A percentile compares a stretch with the other conserved stretches of the same genome.
Evolutionary conservation across 2,329 filamentous ascomycete species (phyloP).

Genomic region (Beauveria australis): DNA sequence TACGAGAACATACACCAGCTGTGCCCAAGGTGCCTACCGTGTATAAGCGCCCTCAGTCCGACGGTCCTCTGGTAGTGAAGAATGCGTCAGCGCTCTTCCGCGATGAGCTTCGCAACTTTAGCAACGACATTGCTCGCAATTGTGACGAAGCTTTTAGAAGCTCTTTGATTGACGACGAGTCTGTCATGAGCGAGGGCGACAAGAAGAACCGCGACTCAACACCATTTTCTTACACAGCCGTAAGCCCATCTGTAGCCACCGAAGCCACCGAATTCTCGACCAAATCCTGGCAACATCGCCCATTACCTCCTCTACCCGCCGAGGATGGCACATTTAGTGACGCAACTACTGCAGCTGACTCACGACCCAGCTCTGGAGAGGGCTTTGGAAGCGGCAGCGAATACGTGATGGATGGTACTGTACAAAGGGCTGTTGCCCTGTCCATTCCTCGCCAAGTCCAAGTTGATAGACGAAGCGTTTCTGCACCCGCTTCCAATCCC

Average conservation of each 20-base stretch:
- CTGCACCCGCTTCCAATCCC: constrained; percentile 41
- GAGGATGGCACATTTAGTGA: constrained; percentile 17
- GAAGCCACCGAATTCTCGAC: constrained; percentile 22
- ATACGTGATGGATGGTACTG: constrained; percentile 18
- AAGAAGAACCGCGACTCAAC: constrained; percentile 27
- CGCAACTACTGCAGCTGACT: constrained; percentile 15
- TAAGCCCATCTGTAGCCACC: constrained; percentile 21
- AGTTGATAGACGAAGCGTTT: constrained; percentile 38
- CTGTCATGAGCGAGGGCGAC: constrained; percentile 25
- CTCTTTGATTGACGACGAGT: constrained; percentile 36
- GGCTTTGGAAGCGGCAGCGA: constrained; percentile 16
- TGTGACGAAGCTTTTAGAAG: constrained; percentile 90
- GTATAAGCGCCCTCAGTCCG: constrained; percentile 18
- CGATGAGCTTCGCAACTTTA: constrained; percentile 77
- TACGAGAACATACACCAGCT: constrained; percentile 23
- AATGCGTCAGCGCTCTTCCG: constrained; percentile 37
- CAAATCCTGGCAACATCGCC: constrained; percentile 38
- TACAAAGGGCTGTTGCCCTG: constrained; percentile 23
- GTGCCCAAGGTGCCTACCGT: constrained; percentile 19
- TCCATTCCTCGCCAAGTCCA: constrained; percentile 26
- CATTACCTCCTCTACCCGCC: constrained; percentile 41
- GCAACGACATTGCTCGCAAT: constrained; percentile 76
- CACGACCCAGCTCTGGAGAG: constrained; percentile 20
- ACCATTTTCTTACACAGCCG: constrained; percentile 35
- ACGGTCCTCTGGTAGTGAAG: constrained; percentile 16